A percentile compares a stretch with the other conserved stretches of the same genome.
phyloP scores from a whole-genome alignment of 192 early-diverging fungal species.

The Mortierella antarctica region DNA sequence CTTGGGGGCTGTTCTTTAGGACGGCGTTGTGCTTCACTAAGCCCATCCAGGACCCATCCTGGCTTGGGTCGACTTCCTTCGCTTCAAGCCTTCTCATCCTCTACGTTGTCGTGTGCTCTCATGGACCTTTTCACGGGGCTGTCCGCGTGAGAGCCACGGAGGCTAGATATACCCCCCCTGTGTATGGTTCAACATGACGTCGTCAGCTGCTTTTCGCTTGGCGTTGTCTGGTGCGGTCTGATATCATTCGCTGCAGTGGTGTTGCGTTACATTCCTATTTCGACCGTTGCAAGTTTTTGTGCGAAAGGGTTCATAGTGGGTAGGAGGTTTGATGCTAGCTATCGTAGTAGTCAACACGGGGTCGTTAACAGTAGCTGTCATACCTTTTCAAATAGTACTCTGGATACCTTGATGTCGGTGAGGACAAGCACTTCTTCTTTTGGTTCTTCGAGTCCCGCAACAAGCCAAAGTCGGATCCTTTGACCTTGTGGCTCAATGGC shows the following conservation, averaged over 20 bases:
- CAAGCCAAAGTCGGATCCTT: slow-evolving; percentile 77
- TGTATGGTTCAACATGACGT: too few relatives aligned
- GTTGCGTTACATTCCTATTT: background rate
- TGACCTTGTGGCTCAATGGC: slow-evolving; percentile 84
- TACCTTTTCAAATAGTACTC: slow-evolving; percentile 64
- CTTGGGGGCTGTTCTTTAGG: background rate
- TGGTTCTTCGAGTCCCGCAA: slow-evolving; percentile 97
- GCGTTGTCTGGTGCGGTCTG: background rate
- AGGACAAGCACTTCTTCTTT: slow-evolving; percentile 90
- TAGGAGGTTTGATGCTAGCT: too few relatives aligned
- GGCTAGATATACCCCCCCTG: too few relatives aligned
- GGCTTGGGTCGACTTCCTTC: too few relatives aligned
- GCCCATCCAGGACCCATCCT: too few relatives aligned
- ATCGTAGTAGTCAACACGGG: too few relatives aligned
- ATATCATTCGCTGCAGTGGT: background rate
- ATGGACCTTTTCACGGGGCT: too few relatives aligned
- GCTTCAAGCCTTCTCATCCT: too few relatives aligned
- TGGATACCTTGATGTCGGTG: slow-evolving; percentile 76
- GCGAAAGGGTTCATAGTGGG: background rate
- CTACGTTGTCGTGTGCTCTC: too few relatives aligned
- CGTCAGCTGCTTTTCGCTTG: too few relatives aligned
- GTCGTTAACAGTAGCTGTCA: background rate
- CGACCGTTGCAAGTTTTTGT: background rate
- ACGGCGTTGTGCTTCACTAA: too few relatives aligned
- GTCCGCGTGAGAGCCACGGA: too few relatives aligned